Conservation (phyloP, 495 filamentous ascomycete genomes). For the Penicillium nucicola region DNA sequence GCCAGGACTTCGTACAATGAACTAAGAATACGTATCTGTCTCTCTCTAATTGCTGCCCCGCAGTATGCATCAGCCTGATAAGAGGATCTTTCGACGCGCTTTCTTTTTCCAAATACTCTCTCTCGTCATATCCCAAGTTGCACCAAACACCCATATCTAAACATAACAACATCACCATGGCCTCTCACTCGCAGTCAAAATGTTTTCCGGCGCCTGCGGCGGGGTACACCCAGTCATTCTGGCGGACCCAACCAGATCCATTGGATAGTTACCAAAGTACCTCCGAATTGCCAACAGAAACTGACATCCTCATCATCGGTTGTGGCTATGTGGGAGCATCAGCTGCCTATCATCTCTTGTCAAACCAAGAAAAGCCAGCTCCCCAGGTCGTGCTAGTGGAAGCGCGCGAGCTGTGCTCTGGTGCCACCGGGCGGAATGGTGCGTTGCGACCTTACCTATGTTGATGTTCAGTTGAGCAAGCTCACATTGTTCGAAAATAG, state of each 20-base stretch:
- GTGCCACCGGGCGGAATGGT: slow-evolving; percentile 44
- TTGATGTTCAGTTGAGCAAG: not conserved
- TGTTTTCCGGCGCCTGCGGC: slow-evolving; percentile 15
- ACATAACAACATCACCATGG: not conserved
- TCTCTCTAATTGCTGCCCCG: no score
- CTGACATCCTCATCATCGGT: slow-evolving; percentile 67
- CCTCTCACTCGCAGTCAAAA: not conserved
- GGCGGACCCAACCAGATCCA: slow-evolving; percentile 55
- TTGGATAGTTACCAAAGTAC: slow-evolving; percentile 54
- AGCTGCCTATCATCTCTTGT: slow-evolving; percentile 58
- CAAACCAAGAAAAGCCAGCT: slow-evolving; percentile 5
- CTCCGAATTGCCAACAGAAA: slow-evolving; percentile 43
- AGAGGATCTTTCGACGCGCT: no score
- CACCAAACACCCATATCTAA: no score
- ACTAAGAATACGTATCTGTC: no score
- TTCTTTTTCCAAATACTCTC: no score
- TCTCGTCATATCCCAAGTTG: no score
- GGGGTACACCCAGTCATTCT: slow-evolving; percentile 64
- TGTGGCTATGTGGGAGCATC: slow-evolving; percentile 66
- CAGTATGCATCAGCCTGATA: no score
- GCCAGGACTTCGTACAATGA: no score
- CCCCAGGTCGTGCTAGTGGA: slow-evolving; percentile 36
- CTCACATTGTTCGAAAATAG: slow-evolving; percentile 3
- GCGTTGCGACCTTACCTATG: not conserved
- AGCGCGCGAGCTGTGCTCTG: slow-evolving; percentile 40